Evolutionary conservation across 352 stramenopile species (phyloP), one percentile per base, ranked within the genome.

Genomic region (Elongisporangium anandrum): DNA sequence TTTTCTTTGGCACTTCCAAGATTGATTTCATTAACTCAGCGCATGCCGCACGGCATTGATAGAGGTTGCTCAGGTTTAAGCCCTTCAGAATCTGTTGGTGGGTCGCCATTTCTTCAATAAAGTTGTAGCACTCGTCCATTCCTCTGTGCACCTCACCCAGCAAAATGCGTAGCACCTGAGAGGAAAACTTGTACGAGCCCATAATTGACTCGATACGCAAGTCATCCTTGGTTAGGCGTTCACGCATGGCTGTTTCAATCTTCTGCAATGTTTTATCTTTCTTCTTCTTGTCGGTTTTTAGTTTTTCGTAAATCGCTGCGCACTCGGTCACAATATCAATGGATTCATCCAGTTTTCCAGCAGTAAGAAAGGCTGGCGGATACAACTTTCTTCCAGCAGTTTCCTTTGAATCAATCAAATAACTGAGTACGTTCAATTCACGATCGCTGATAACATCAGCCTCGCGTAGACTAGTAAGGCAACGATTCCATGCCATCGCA

Each of bases 151-250:
- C 85, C n/a, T 94, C 85, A 17, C 85, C 85, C 4, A 94, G 68
- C 21, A 94, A 60, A 50, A 92, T 79, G 19, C 79, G 79, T 22
- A 94, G 49, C 13, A 92, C 83, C 49, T 94, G 85, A 0, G 85
- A 94, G 10, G 85, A 92, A 62, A 94, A 94, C 64, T 92, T 92
- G 70, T 92, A 94, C 16, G 82, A 92, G 1, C 85, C 85, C n/a
- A 92, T 29, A 63, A 94, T 90, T 2, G 82, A 88, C 57, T 94
- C 81, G 3, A 94, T 66, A 56, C 85, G 82, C 51, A 94, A 49
- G 41, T 94, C 82, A 50, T 94, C 85, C 62, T 94, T 94, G 1
- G 86, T 73, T 16, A 94, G 66, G 63, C 85, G 79, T 34, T 91
- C 82, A 7, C 79, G 81, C 85, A 94, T 94, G 0, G 77, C 88